Base-by-base conservation (phyloP, 495 filamentous ascomycete genomes). In the Venustampulla echinocandica region DNA sequence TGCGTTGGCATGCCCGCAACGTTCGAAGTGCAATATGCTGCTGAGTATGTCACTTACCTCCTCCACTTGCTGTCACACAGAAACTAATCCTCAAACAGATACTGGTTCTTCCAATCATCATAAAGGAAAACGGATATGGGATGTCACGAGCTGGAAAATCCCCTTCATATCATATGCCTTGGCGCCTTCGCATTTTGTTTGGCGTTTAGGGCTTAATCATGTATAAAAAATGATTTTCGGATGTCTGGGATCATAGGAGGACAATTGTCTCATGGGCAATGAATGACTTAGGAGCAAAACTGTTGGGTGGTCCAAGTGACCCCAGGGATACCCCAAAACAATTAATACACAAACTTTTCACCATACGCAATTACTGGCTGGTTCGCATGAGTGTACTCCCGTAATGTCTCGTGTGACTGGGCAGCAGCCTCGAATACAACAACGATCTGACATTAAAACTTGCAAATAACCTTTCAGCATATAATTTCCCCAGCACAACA, bases 1-100 rank as follows among this genome's bases (percentile, higher is more conserved):
- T 98, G 92, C 62, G 58, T 76, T 28, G 83, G 81, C 1, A 69
- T 77, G 71, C 61, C 70, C 1, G 62, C 66, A 22, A 42, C 57
- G 4, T 90, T 98, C 52, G 61, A 77, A 40, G 75, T 93, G 25
- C 69, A 87, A 60, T 98, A 98, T 65, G 71, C 86, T 10, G 79
- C 90, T 6, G 79, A 87, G 69, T 97, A 88, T 56, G 74, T 75
- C 47, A 27, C 11, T 5, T 37, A 10, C 15, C 21, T 13, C 41
- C 20, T n/a, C 37, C 7, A 46, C 27, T 3, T 14, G 4, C 7
- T 46, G 4, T 40, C 7, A 40, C 10, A 5, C 37, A 20, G 7
- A 21, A 7, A 40, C 37, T 40, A 40, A 40, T 22, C 15, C 20
- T 9, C 3, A 20, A n/a, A 5, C 18, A 40, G 37, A 23, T 40